Conservation (phyloP, 306 rosid species). For the Medicago arabica region DNA sequence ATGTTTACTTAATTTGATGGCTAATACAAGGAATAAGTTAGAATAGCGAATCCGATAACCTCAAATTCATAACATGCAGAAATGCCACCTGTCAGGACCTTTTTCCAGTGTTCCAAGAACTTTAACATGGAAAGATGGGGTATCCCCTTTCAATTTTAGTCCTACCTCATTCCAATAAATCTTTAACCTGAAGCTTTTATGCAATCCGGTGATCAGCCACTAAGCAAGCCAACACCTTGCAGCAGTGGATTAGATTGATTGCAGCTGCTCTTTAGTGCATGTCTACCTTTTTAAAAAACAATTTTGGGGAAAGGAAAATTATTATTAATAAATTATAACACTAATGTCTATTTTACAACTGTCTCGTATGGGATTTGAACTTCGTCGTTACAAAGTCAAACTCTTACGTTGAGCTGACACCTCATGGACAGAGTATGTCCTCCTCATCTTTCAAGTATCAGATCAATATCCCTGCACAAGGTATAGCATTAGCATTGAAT, state of each 20-base stretch:
- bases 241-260: slow-evolving; percentile 1
- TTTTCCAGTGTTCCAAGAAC: slow-evolving; percentile 6
- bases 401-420: no score
- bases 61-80: slow-evolving; percentile 5
- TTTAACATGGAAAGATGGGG: slow-evolving; percentile 2
- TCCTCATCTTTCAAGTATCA: slow-evolving; percentile 22
- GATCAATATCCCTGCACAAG: slow-evolving; percentile 24
- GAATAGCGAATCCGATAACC: background rate
- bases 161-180: background rate
- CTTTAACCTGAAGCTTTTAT: slow-evolving; percentile 5
- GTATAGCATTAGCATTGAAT: slow-evolving; percentile 19
- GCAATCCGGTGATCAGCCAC: background rate
- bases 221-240: slow-evolving; percentile 4
- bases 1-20: background rate
- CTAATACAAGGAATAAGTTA: background rate
- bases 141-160: slow-evolving; percentile 2
- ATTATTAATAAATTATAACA: no score
- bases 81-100: background rate
- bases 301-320: no score
- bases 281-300: no score
- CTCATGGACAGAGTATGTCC: background rate
- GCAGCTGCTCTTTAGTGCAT: background rate
- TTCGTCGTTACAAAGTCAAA: no score
- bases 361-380: no score
- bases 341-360: no score